Conservation (phyloP, 805 yeast species). For the Starmera quercuum region DNA sequence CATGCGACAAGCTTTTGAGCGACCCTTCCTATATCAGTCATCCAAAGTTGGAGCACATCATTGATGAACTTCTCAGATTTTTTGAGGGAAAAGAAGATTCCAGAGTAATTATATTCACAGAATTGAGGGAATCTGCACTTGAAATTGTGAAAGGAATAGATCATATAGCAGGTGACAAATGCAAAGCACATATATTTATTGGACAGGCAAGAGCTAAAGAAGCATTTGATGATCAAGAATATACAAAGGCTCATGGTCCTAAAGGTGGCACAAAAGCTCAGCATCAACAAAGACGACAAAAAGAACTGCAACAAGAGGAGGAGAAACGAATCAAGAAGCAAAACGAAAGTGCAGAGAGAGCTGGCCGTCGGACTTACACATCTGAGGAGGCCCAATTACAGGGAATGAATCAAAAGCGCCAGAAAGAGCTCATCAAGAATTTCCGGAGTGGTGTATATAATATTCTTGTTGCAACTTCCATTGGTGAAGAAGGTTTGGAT, state of each 20-base stretch:
- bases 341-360: conserved; percentile 25
- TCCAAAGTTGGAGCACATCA: conserved; percentile 58
- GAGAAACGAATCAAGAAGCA: conserved; percentile 25
- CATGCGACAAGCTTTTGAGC: conserved; percentile 35
- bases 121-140: conserved; percentile 81
- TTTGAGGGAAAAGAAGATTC: conserved; percentile 43
- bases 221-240: conserved; percentile 52
- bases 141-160: conserved; percentile 72
- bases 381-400: conserved; percentile 70
- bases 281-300: conserved; percentile 23
- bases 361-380: conserved; percentile 40
- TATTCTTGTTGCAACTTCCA: conserved; percentile 88
- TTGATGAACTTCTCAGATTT: conserved; percentile 51
- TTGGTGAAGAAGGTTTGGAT: conserved; percentile 98
- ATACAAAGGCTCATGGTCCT: conserved; percentile 33
- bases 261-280: conserved; percentile 36
- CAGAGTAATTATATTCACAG: conserved; percentile 81
- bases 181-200: conserved; percentile 78
- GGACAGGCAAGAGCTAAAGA: conserved; percentile 83
- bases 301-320: conserved; percentile 20
- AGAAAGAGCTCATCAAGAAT: conserved; percentile 65
- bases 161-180: conserved; percentile 22
- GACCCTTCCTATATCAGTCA: conserved; percentile 46
- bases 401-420: conserved; percentile 90
- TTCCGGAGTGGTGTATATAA: conserved; percentile 72